These are phyloP conservation scores for Trichoderma reesei DNA, from an alignment of 495 filamentous ascomycete species.

Conservation along the genomic window DNA sequence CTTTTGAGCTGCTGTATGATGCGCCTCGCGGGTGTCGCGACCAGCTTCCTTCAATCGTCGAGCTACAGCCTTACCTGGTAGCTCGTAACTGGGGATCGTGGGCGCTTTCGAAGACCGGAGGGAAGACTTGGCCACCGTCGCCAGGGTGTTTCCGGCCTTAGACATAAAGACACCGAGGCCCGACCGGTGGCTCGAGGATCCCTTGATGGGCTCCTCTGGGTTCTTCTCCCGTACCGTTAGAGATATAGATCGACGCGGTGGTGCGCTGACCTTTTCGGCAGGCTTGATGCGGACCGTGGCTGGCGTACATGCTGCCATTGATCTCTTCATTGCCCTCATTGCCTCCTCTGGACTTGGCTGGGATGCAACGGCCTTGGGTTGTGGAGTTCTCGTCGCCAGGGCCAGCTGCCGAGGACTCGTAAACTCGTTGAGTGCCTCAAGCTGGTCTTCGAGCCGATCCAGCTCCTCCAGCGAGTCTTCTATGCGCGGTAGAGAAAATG, in stretches of 20 bases:
- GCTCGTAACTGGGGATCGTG: constrained; percentile 57
- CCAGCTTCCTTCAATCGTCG: constrained; percentile 41
- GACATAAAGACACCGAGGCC: not conserved
- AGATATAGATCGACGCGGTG: constrained; percentile 27
- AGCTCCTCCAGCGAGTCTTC: constrained; percentile 61
- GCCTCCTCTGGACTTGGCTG: not conserved
- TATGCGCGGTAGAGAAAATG: constrained; percentile 34
- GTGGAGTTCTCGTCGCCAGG: constrained; percentile 21
- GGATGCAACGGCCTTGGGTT: not conserved
- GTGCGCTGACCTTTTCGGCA: constrained; percentile 16
- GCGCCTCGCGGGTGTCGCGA: constrained; percentile 23
- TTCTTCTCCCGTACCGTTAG: constrained; percentile 22
- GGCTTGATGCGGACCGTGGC: constrained; percentile 20
- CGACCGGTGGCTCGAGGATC: not conserved
- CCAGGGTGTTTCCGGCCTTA: not conserved
- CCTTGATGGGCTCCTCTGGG: not conserved
- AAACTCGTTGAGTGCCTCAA: constrained; percentile 43
- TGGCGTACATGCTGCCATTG: not conserved
- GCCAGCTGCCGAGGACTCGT: constrained; percentile 28
- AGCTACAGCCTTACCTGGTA: constrained; percentile 63
- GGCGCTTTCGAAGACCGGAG: constrained; percentile 50
- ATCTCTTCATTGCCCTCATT: constrained; percentile 12
- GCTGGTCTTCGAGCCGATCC: constrained; percentile 58
- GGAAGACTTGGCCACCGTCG: constrained; percentile 24
- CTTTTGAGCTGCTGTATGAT: constrained; percentile 20